A percentile compares a stretch with the other conserved stretches of the same genome.
These are phyloP conservation scores for Micromonas commoda DNA, from an alignment of 139 green algal species.

Conservation along the genomic window DNA sequence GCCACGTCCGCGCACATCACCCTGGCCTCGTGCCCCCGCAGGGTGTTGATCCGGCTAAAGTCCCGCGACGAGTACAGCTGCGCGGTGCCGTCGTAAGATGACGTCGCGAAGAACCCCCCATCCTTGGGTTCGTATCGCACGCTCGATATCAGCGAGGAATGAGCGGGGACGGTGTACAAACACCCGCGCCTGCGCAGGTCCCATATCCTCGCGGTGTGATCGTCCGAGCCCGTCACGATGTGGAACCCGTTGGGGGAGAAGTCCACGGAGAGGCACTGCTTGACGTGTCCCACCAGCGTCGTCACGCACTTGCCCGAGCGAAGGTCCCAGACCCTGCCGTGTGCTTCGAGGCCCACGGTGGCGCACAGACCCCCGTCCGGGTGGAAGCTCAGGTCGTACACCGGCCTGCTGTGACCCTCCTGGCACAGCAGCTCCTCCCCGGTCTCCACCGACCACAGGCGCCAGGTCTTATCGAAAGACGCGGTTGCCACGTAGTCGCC, in stretches of 20 bases:
- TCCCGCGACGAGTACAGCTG: conserved; percentile 52
- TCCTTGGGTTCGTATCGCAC: conserved; percentile 40
- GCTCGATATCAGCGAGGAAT: conserved; percentile 32
- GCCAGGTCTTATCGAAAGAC: conserved; percentile 88
- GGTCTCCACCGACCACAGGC: conserved; percentile 87
- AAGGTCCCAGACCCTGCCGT: conserved; percentile 82
- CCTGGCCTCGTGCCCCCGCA: conserved; percentile 88
- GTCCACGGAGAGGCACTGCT: conserved; percentile 74
- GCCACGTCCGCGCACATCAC: conserved; percentile 79
- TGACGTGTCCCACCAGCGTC: conserved; percentile 79
- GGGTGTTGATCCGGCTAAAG: conserved; percentile 59
- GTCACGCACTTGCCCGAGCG: conserved; percentile 76
- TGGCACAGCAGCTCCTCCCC: conserved; percentile 82
- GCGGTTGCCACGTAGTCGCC: conserved; percentile 54
- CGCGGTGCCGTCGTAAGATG: conserved; percentile 6
- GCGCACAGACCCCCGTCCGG: conserved; percentile 68
- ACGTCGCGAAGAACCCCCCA: conserved; percentile 31
- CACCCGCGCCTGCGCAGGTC: conserved; percentile 71
- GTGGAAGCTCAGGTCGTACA: conserved; percentile 91
- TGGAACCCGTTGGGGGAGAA: conserved; percentile 81
- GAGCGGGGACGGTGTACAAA: conserved; percentile 61
- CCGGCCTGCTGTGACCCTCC: conserved; percentile 84
- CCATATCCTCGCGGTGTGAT: conserved; percentile 77
- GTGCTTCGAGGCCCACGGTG: conserved; percentile 69
- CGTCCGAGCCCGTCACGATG: conserved; percentile 60